A percentile compares a stretch with the other conserved stretches of the same genome.
Conservation (phyloP, 75 land plant genomes). For the Pinus tabuliformis region DNA sequence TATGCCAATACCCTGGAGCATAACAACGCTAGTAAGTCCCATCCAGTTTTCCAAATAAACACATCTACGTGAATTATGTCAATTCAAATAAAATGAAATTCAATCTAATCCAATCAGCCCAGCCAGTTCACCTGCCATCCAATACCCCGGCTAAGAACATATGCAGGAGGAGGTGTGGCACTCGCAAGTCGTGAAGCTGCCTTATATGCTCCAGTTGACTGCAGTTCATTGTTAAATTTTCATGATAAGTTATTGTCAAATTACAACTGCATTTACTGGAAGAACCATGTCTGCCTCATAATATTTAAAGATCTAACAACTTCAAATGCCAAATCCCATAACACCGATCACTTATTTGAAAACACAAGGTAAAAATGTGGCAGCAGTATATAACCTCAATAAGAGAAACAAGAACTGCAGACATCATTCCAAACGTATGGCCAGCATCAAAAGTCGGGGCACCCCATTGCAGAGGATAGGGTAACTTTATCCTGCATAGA, state of each 20-base stretch:
- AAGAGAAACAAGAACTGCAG: slow-evolving; percentile 73
- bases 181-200: slow-evolving; percentile 61
- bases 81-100: background rate
- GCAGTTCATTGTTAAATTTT: background rate
- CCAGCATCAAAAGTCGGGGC: slow-evolving; percentile 85
- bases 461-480: slow-evolving; percentile 98
- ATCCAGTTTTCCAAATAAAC: background rate
- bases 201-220: slow-evolving; percentile 58
- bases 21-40: background rate
- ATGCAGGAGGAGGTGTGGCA: slow-evolving; percentile 65
- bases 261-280: background rate
- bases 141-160: slow-evolving; percentile 57
- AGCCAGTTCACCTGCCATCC: slow-evolving; percentile 51
- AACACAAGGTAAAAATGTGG: background rate
- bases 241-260: background rate
- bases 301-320: background rate
- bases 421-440: slow-evolving; percentile 94
- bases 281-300: background rate
- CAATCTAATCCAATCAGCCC: background rate
- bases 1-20: slow-evolving; percentile 72
- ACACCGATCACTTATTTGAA: background rate
- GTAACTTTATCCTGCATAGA: slow-evolving; percentile 70
- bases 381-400: slow-evolving; percentile 55
- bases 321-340: background rate
- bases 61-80: background rate